Evolutionary conservation across 495 filamentous ascomycete genomes (phyloP).

Genomic region (Hypoxylon rickii): DNA sequence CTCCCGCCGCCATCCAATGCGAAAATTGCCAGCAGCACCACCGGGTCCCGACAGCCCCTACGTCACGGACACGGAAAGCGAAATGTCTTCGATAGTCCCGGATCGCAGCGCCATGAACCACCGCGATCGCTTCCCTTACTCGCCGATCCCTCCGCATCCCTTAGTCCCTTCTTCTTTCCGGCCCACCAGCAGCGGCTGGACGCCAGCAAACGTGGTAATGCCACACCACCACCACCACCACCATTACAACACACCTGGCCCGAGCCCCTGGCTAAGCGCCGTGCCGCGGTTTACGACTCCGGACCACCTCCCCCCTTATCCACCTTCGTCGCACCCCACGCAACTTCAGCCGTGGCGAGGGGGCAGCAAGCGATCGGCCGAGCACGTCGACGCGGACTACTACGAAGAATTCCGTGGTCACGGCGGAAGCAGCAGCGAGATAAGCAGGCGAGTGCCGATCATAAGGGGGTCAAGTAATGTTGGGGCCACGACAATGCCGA

Average conservation of each 20-base stretch:
- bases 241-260: conserved; percentile 24
- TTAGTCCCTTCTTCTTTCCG: conserved; percentile 13
- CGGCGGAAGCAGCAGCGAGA: not conserved
- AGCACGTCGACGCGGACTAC: conserved; percentile 28
- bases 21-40: conserved; percentile 15
- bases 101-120: conserved; percentile 22
- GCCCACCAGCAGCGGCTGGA: conserved; percentile 27
- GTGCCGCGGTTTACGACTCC: conserved; percentile 45
- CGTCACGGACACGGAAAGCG: conserved; percentile 44
- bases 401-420: conserved; percentile 1
- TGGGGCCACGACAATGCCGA: too few relatives aligned
- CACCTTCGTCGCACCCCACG: not conserved
- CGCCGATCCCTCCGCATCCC: conserved; percentile 18
- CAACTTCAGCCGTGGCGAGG: conserved; percentile 20
- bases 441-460: too few relatives aligned
- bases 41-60: conserved; percentile 39
- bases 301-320: conserved; percentile 24
- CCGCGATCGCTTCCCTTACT: conserved; percentile 37
- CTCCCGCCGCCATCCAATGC: conserved; percentile 33
- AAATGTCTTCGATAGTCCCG: conserved; percentile 35
- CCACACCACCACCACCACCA: conserved; percentile 5
- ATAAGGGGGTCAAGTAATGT: too few relatives aligned
- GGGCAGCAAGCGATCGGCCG: conserved; percentile 21
- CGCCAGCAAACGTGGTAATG: conserved; percentile 32
- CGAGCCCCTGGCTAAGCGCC: conserved; percentile 50